Percentiles rank a stretch among this genome's conserved stretches.
These are phyloP conservation scores for Sporothrix schenckii DNA, from an alignment of 2,329 filamentous ascomycete species.

Conservation along the genomic window DNA sequence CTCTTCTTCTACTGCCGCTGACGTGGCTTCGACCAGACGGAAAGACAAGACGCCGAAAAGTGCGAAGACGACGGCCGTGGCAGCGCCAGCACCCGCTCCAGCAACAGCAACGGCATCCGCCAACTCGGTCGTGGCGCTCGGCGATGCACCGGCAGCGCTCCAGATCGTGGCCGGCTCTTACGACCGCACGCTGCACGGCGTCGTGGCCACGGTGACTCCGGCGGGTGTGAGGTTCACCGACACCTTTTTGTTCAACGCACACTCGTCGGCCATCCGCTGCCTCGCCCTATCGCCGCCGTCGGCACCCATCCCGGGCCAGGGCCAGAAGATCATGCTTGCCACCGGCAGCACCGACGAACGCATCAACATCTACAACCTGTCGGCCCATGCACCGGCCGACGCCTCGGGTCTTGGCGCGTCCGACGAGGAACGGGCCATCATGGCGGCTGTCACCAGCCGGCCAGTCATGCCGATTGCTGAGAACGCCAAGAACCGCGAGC, in stretches of 20 bases:
- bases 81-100: not conserved
- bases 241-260: constrained; percentile 93
- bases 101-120: not conserved
- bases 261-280: constrained; percentile 85
- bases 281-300: constrained; percentile 81
- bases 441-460: constrained; percentile 70
- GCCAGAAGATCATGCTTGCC: constrained; percentile 84
- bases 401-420: constrained; percentile 43
- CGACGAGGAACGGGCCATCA: constrained; percentile 52
- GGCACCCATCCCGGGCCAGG: constrained; percentile 60
- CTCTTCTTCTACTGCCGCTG: not conserved
- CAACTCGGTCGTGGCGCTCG: not conserved
- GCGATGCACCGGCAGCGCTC: constrained; percentile 58
- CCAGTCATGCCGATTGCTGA: constrained; percentile 65
- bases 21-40: not conserved
- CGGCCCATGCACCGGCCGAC: constrained; percentile 63
- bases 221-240: constrained; percentile 66
- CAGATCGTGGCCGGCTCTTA: constrained; percentile 94
- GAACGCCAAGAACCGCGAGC: constrained; percentile 82
- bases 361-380: constrained; percentile 92
- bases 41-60: constrained; percentile 24
- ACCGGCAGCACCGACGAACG: constrained; percentile 91
- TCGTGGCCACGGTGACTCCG: constrained; percentile 69
- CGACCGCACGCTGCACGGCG: constrained; percentile 86
- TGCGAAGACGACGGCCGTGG: not conserved